Base-by-base conservation (phyloP, 352 stramenopile species). In the Phytophthora crassamura region DNA sequence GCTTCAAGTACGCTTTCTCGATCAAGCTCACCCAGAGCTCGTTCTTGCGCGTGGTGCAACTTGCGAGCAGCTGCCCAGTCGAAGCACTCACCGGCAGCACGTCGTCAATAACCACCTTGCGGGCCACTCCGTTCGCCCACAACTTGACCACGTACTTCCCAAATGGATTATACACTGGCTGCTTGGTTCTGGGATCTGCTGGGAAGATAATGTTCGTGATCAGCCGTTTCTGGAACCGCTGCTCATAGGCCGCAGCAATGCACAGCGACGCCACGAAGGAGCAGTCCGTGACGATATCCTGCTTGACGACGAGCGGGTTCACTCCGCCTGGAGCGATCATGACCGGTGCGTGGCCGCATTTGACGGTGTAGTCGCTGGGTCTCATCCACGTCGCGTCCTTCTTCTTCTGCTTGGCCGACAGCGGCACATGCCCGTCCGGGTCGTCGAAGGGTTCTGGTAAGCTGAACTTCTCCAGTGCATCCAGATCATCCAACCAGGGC, bases 1-100 rank as follows among this genome's bases (percentile, higher is more conserved):
- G 80, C 72, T 99, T 99, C 64, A 99, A 81, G 62, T 99, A 99
- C 3, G 97, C 97, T 66, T 99, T 99, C 83, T 99, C 97, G 32
- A 99, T 97, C 12, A 99, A 85, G 60, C 86, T 94, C n/a, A 99
- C 97, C 85, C 85, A 95, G 9, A 95, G 70, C 39, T 96, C 88
- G 62, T 94, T 94, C 69, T 88, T 77, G 39, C 56, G 74, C 16
- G 84, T 97, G 20, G 74, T 92, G 38, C 86, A 94, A 22, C 86
- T 94, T 50, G 89, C 97, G 14, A 98, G 63, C 18, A 97, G 75
- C 22, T 93, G 69, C 3, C 80, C 75, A 0, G 76, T 86, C 7
- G 71, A 51, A 3, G 57, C 63, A 38, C 93, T 96, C 12, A 99
- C 86, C 3, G 97, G 97, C 12, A 99, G 71, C 7, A 86, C 71